These are phyloP conservation scores for Dipteronia dyeriana DNA, from an alignment of 345 rosid species.

Conservation along the genomic window DNA sequence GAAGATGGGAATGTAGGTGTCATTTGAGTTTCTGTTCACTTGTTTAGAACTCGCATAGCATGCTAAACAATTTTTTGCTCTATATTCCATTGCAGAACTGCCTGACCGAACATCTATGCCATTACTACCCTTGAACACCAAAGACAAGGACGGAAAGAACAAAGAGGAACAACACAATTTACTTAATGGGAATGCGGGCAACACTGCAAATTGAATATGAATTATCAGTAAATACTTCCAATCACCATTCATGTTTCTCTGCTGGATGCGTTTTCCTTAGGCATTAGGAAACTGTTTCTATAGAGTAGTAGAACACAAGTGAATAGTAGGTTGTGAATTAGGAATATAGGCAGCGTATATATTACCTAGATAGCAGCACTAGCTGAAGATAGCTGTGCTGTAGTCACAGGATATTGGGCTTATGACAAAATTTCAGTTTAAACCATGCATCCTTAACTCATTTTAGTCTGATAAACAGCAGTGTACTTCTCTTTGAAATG, in stretches of 20 bases:
- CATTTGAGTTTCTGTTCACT: conserved; percentile 1
- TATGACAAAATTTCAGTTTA: conserved; percentile 17
- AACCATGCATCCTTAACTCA: conserved; percentile 7
- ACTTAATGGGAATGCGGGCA: conserved; percentile 45
- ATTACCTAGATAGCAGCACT: conserved; percentile 28
- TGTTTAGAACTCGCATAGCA: background rate
- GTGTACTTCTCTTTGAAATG: conserved; percentile 11
- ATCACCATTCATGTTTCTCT: background rate
- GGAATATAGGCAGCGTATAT: conserved; percentile 22
- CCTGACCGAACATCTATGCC: conserved; percentile 58
- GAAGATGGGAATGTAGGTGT: background rate
- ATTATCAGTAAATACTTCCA: conserved; percentile 2
- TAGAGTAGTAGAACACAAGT: conserved; percentile 15
- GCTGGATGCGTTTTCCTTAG: background rate
- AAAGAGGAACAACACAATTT: conserved; percentile 67
- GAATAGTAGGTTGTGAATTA: conserved; percentile 17
- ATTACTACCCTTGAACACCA: conserved; percentile 53
- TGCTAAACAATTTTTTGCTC: background rate
- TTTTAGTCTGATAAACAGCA: background rate
- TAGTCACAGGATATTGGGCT: conserved; percentile 1
- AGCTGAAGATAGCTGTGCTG: conserved; percentile 61
- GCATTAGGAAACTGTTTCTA: conserved; percentile 17
- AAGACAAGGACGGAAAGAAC: conserved; percentile 53
- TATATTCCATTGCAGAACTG: conserved; percentile 49
- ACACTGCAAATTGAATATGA: conserved; percentile 36